A percentile compares a stretch with the other conserved stretches of the same genome.
Evolutionary conservation across 2,329 filamentous ascomycete species (phyloP).

Genomic region (Arthrinium puccinioides): DNA sequence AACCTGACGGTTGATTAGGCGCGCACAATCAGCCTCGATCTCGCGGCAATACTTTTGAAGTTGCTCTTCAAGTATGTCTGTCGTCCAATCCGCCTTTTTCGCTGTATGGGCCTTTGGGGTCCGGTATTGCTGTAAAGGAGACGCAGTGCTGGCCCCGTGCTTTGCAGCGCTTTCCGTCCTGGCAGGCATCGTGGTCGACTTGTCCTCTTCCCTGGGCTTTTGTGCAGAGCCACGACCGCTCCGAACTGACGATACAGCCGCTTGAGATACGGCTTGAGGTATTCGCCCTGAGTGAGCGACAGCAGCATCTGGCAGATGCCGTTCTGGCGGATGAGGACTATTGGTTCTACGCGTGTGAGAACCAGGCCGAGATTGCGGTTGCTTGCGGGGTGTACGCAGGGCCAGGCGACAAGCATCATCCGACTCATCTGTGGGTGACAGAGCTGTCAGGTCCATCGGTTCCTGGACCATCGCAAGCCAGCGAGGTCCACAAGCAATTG

Average conservation of each 20-base stretch:
- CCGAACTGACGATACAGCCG: slow-evolving; percentile 11
- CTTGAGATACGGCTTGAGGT: slow-evolving; percentile 2
- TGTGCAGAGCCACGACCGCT: slow-evolving; percentile 10
- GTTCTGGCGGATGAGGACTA: slow-evolving; percentile 12
- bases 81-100: slow-evolving; percentile 31
- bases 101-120: slow-evolving; percentile 25
- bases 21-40: slow-evolving; percentile 37
- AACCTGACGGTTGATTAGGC: slow-evolving; percentile 33
- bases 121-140: slow-evolving; percentile 15
- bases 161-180: slow-evolving; percentile 10
- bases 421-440: slow-evolving; percentile 17
- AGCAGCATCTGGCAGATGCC: slow-evolving; percentile 6
- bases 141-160: slow-evolving; percentile 9
- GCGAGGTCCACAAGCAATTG: too few species aligned
- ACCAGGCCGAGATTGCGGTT: slow-evolving; percentile 10
- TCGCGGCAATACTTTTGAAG: slow-evolving; percentile 33
- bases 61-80: slow-evolving; percentile 32
- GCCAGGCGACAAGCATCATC: slow-evolving; percentile 12
- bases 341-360: slow-evolving; percentile 12
- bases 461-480: too few species aligned
- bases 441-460: slow-evolving; percentile 10
- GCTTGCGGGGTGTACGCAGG: slow-evolving; percentile 6
- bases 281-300: slow-evolving; percentile 10
- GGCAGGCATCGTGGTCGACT: slow-evolving; percentile 7
- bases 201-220: slow-evolving; percentile 13